These are phyloP conservation scores for Chlamydomonas sphaeroides DNA, from an alignment of 139 green algal species.

Conservation along the genomic window DNA sequence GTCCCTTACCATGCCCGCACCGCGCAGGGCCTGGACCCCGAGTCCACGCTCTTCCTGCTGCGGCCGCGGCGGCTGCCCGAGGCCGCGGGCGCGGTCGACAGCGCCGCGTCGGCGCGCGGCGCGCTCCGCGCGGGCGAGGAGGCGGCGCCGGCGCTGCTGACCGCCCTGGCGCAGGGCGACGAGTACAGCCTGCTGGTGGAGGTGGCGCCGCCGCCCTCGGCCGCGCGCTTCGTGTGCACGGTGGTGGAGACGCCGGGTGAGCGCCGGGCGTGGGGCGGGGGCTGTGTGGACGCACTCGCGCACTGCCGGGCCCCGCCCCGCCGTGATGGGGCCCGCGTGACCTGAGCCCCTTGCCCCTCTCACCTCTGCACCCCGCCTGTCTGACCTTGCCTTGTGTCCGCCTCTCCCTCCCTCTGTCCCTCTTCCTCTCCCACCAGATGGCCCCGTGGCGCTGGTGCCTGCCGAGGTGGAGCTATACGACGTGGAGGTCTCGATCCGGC, in stretches of 20 bases:
- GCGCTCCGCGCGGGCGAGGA: background rate
- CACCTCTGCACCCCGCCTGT: too few relatives aligned
- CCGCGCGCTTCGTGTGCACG: conserved; percentile 22
- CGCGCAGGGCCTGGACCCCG: conserved; percentile 8
- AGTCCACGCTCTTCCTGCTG: background rate
- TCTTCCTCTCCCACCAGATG: conserved; percentile 15
- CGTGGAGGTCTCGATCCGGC: conserved; percentile 9
- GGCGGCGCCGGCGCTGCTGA: background rate
- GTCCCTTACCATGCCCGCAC: too few relatives aligned
- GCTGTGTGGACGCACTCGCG: background rate
- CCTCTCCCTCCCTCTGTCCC: background rate
- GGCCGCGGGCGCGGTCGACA: background rate
- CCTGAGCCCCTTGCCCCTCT: too few relatives aligned
- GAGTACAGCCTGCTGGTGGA: conserved; percentile 5
- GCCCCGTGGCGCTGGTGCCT: conserved; percentile 68
- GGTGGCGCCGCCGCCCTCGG: background rate
- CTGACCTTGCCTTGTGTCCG: too few relatives aligned
- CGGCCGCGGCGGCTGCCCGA: background rate
- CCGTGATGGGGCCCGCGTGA: too few relatives aligned
- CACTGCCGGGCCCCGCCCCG: too few relatives aligned
- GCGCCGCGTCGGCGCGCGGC: background rate
- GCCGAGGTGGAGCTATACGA: conserved; percentile 63
- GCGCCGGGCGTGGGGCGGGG: background rate
- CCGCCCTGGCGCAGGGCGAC: too few relatives aligned
- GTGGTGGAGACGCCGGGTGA: conserved; percentile 44